Evolutionary conservation across 2,329 filamentous ascomycete species (phyloP).

Genomic region (Penicillium sclerotiorum): DNA sequence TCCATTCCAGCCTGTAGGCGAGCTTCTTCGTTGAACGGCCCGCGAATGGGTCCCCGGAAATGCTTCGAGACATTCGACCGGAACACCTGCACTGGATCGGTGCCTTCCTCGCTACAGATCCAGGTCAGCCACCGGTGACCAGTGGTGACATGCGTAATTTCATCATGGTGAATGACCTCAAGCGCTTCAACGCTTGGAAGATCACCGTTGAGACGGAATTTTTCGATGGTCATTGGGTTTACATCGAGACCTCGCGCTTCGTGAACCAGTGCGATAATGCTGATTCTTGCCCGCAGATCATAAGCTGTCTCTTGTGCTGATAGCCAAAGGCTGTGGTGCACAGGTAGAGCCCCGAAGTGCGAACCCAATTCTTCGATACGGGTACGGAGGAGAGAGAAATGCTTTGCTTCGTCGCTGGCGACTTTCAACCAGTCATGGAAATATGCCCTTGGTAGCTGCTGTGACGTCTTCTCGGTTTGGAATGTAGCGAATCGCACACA

Average conservation of each 20-base stretch:
- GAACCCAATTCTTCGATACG: conserved; percentile 51
- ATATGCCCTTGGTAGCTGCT: conserved; percentile 46
- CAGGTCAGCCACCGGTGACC: conserved; percentile 52
- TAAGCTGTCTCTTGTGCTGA: conserved; percentile 48
- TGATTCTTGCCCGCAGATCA: conserved; percentile 50
- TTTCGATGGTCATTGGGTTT: conserved; percentile 52
- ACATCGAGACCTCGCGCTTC: conserved; percentile 52
- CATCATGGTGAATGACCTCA: conserved; percentile 52
- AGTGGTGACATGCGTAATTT: conserved; percentile 54
- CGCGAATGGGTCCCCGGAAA: conserved; percentile 47
- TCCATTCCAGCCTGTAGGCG: conserved; percentile 50
- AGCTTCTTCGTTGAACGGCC: conserved; percentile 51
- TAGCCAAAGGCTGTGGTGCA: conserved; percentile 51
- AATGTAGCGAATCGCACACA: conserved; percentile 51
- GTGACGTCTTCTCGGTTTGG: conserved; percentile 33
- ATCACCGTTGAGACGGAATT: conserved; percentile 48
- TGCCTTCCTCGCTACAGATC: conserved; percentile 51
- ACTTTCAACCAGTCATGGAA: conserved; percentile 55
- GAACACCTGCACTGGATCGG: conserved; percentile 51
- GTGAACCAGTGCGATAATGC: conserved; percentile 52
- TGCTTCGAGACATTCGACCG: conserved; percentile 47
- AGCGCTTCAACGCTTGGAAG: conserved; percentile 46
- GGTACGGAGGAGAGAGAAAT: conserved; percentile 51
- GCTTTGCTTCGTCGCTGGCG: conserved; percentile 52
- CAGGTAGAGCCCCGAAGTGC: conserved; percentile 48